Evolutionary conservation across 768 basidiomycete species (phyloP).

Genomic region (Lentinula aciculospora): DNA sequence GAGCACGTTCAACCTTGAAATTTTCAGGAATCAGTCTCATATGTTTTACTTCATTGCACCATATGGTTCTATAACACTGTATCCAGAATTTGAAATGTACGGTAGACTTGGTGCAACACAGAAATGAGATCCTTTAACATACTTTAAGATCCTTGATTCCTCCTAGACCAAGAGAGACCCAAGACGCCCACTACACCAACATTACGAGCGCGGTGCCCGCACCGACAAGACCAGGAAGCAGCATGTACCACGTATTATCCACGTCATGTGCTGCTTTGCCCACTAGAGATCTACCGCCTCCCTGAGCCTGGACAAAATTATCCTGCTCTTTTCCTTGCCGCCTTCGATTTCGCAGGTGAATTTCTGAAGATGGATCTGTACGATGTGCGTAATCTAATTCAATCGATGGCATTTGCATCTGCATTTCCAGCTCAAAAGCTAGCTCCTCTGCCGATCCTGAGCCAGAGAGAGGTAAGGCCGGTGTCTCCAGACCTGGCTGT

Average conservation of each 20-base stretch:
- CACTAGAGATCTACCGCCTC: slow-evolving; percentile 16
- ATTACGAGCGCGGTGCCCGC: slow-evolving; percentile 77
- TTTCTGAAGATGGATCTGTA: slow-evolving; percentile 23
- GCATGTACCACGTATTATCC: slow-evolving; percentile 75
- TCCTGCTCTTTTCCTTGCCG: slow-evolving; percentile 56
- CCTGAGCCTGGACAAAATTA: slow-evolving; percentile 26
- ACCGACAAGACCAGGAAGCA: slow-evolving; percentile 73
- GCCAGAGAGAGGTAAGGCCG: slow-evolving; percentile 49
- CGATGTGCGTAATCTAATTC: slow-evolving; percentile 31
- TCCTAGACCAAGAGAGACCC: slow-evolving; percentile 64
- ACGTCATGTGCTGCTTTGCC: slow-evolving; percentile 49
- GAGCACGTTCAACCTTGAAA: too few species aligned
- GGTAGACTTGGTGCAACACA: too few species aligned
- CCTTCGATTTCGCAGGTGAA: slow-evolving; percentile 36
- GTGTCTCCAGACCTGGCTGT: slow-evolving; percentile 62
- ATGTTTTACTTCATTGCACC: too few species aligned
- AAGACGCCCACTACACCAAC: slow-evolving; percentile 75
- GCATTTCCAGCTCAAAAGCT: slow-evolving; percentile 25
- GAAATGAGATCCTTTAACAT: too few species aligned
- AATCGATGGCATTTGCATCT: slow-evolving; percentile 66
- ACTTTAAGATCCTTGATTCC: slow-evolving; percentile 60
- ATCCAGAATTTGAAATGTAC: too few species aligned
- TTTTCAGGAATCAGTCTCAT: too few species aligned
- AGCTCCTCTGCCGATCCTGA: slow-evolving; percentile 17
- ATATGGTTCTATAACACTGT: too few species aligned